Percentiles rank a stretch among this genome's conserved stretches.
Conservation (phyloP, 2,329 filamentous ascomycete genomes). For the Chrysosporium queenslandicum region DNA sequence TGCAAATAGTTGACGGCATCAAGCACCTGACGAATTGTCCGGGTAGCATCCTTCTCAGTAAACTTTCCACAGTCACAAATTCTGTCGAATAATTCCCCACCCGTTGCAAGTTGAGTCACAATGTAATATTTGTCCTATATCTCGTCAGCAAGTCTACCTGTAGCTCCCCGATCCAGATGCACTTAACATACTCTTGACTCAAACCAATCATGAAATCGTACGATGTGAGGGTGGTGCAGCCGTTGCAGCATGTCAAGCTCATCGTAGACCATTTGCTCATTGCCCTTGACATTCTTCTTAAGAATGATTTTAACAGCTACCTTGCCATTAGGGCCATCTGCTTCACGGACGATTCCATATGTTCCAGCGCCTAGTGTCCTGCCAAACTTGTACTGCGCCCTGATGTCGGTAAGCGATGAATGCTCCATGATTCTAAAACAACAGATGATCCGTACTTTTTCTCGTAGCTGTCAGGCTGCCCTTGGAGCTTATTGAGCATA, state of each 20-base stretch:
- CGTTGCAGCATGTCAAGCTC: slow-evolving; percentile 88
- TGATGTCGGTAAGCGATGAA: slow-evolving; percentile 30
- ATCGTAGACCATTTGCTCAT: slow-evolving; percentile 97
- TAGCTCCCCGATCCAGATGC: neutral
- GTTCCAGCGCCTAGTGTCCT: slow-evolving; percentile 91
- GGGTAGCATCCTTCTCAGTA: slow-evolving; percentile 93
- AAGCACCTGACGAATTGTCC: slow-evolving; percentile 89
- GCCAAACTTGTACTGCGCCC: slow-evolving; percentile 82
- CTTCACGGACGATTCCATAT: slow-evolving; percentile 96
- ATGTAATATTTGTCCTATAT: slow-evolving; percentile 97
- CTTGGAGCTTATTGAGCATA: slow-evolving; percentile 92
- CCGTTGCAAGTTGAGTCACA: slow-evolving; percentile 88
- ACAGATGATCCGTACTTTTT: slow-evolving; percentile 62
- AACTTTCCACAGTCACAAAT: slow-evolving; percentile 98
- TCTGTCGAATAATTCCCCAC: slow-evolving; percentile 92
- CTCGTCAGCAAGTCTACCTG: slow-evolving; percentile 7
- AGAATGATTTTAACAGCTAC: slow-evolving; percentile 98
- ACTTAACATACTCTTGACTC: slow-evolving; percentile 68
- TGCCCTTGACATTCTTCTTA: slow-evolving; percentile 98
- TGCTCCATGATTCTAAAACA: slow-evolving; percentile 2
- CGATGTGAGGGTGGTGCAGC: slow-evolving; percentile 88
- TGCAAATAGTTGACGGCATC: slow-evolving; percentile 92
- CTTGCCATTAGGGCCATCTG: slow-evolving; percentile 72
- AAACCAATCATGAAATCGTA: slow-evolving; percentile 97
- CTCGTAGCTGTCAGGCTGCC: slow-evolving; percentile 96